These are phyloP conservation scores for Odonthalia washingtoniensis DNA, from an alignment of 31 red algal genomes.

Conservation along the genomic window DNA sequence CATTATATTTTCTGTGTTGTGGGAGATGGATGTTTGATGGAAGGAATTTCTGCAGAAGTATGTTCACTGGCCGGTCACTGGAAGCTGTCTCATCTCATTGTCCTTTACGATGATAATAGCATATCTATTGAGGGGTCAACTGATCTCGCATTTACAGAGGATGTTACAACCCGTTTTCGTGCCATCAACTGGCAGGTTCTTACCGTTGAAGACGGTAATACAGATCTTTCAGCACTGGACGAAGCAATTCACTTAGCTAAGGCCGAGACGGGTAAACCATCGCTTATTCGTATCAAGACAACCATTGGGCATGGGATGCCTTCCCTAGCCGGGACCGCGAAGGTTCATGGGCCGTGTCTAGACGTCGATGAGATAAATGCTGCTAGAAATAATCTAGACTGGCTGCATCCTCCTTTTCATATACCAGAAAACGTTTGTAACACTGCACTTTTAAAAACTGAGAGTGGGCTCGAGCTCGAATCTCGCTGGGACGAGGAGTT, in stretches of 20 bases:
- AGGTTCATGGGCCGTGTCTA: conserved; percentile 89
- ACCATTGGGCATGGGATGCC: conserved; percentile 96
- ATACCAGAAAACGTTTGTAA: conserved; percentile 78
- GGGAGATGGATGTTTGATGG: conserved; percentile 94
- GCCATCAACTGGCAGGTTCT: conserved; percentile 96
- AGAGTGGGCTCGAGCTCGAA: conserved; percentile 66
- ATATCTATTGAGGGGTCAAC: conserved; percentile 96
- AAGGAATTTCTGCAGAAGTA: conserved; percentile 94
- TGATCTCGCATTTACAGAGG: conserved; percentile 86
- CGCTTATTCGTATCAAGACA: conserved; percentile 86
- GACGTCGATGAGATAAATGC: conserved; percentile 82
- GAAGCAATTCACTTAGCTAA: conserved; percentile 83
- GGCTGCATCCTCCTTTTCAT: conserved; percentile 78
- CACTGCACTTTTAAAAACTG: conserved; percentile 73
- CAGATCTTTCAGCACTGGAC: conserved; percentile 67
- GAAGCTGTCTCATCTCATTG: conserved; percentile 90
- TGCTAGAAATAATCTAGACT: conserved; percentile 80
- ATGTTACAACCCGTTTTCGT: conserved; percentile 86
- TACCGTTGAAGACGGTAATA: conserved; percentile 84
- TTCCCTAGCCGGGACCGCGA: conserved; percentile 81
- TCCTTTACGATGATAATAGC: conserved; percentile 97
- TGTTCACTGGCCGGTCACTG: conserved; percentile 93
- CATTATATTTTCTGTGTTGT: conserved; percentile 86
- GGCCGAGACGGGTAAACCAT: conserved; percentile 84
- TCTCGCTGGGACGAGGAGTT: conserved; percentile 68